Evolutionary conservation across 163 green algal species (phyloP), one percentile per base, ranked within the genome.

Genomic region (Scenedesmus sp.): DNA sequence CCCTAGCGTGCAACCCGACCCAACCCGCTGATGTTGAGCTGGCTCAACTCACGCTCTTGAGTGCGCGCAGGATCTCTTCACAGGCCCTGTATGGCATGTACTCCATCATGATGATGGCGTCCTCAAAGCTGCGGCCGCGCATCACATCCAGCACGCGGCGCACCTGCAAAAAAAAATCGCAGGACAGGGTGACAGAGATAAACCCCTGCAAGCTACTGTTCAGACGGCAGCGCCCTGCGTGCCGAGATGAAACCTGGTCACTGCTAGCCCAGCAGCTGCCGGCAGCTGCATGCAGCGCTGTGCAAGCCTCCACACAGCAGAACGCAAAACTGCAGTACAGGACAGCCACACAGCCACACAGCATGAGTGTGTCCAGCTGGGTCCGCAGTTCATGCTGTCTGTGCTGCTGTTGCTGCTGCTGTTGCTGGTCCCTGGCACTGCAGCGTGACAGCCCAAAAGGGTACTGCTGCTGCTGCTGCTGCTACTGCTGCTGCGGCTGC

Each of bases 101-200:
- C 93, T 99, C 97, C 92, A 99, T 95, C 26, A 99, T 96, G 90
- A 98, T 96, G 70, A 99, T 94, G 0, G 97, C 97, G 86, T 99
- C 97, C 94, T 99, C 98, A 91, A 99, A 99, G 51, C 92, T 95
- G 40, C 96, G 93, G 16, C 98, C 98, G 24, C 98, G 96, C 89
- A 99, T 98, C 65, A 96, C 93, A 93, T 99, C 97, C 85, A 99
- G 94, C n/a, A 99, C 95, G 84, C 98, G 95, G 51, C 98, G 95
- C 9, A 99, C 94, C 97, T 99, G 92, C 80, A 3, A 79, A 44
- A 3, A 68, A 56, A 59, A 24, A 24, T 42, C 15, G 76, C 56
- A 83, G 26, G 6, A 20, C 33, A 76, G 51, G 72, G 44, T 65
- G 4, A 37, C 83, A 65, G 49, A 6, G 13, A 16, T 2, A 86